Conservation (phyloP, 176 grass and related monocot genomes). For the Coix lacrymajobi region DNA sequence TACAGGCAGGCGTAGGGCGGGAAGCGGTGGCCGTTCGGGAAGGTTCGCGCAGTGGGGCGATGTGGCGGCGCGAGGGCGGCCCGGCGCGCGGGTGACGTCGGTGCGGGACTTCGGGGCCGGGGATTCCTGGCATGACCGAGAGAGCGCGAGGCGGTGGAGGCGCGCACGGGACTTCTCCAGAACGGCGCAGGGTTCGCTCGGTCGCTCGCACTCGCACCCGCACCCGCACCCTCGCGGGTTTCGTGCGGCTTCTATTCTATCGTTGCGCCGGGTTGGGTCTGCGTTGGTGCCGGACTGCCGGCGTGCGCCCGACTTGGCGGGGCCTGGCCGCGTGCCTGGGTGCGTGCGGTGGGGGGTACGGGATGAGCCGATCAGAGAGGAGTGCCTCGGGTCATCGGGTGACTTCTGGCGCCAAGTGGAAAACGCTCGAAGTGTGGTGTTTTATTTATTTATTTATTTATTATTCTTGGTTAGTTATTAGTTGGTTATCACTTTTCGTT, state of each 20-base stretch:
- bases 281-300: not conserved
- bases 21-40: constrained; percentile 22
- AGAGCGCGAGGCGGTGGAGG: constrained; percentile 9
- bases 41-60: constrained; percentile 28
- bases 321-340: too few species aligned
- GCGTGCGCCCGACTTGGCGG: not conserved
- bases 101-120: not conserved
- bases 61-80: not conserved
- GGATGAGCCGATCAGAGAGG: too few species aligned
- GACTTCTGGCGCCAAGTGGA: constrained; percentile 20
- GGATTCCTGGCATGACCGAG: too few species aligned
- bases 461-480: too few species aligned
- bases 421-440: constrained; percentile 22
- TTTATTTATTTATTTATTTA: not conserved
- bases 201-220: constrained; percentile 19
- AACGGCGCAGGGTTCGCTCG: not conserved
- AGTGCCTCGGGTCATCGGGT: not conserved
- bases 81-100: not conserved
- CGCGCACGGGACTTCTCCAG: constrained; percentile 24
- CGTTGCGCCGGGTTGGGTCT: not conserved
- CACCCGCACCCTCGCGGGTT: constrained; percentile 31
- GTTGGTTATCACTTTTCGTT: not conserved
- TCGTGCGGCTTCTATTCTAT: not conserved
- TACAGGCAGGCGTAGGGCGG: not conserved
- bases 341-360: too few species aligned